Percentiles rank a stretch among this genome's conserved stretches.
phyloP scores from a whole-genome alignment of 805 yeast species.

The Teunomyces cretensis region DNA sequence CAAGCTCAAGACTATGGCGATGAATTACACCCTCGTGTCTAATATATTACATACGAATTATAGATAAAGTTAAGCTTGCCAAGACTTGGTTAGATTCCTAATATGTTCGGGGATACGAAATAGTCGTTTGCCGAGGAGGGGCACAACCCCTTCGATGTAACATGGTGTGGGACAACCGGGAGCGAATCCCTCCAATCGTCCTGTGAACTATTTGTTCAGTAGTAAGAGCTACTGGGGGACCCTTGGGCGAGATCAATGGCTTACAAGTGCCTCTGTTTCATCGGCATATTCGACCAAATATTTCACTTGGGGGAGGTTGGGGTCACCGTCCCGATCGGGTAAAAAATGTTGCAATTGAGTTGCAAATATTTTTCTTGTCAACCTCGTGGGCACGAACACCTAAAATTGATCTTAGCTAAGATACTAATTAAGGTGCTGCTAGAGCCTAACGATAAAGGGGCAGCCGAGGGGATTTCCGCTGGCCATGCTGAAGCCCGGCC shows the following conservation, averaged over 20 bases:
- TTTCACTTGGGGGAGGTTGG: too few relatives aligned
- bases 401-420: neutral
- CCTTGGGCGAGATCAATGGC: too few relatives aligned
- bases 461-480: neutral
- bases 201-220: too few relatives aligned
- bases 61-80: neutral
- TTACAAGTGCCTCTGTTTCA: too few relatives aligned
- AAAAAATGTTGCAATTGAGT: neutral
- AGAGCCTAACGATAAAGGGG: too few relatives aligned
- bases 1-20: neutral
- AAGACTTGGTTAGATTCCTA: neutral
- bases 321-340: neutral
- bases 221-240: too few relatives aligned
- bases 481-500: neutral
- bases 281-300: too few relatives aligned
- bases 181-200: too few relatives aligned
- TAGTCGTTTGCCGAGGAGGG: too few relatives aligned
- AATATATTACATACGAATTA: neutral
- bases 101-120: neutral
- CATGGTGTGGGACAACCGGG: too few relatives aligned
- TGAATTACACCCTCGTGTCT: conserved; percentile 4
- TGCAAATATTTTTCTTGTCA: conserved; percentile 2
- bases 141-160: too few relatives aligned
- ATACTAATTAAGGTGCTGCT: too few relatives aligned
- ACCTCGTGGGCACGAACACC: conserved; percentile 2